Evolutionary conservation across 2,329 filamentous ascomycete genomes (phyloP), one percentile per base, ranked within the genome.

Genomic region (Stachybotrys chartarum): DNA sequence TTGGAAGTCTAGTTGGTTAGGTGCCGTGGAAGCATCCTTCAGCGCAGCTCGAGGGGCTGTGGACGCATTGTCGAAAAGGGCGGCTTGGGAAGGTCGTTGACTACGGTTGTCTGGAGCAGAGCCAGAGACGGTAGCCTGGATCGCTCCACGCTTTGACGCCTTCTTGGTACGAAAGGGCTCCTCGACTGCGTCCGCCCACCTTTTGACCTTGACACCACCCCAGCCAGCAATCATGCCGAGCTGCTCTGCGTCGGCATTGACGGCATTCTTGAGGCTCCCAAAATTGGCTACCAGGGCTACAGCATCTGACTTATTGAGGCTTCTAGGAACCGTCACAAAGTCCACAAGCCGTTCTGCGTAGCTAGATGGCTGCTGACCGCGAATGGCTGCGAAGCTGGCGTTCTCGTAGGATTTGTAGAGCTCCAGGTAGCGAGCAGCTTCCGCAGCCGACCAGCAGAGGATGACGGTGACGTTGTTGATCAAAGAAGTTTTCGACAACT

Each of bases 351-450:
- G 88, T 64, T 97, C 92, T 6, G 88, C 84, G 66, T 97, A 97
- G 54, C 84, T 86, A 18, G 86, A 87, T 1, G 89, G 85, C 71
- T 96, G 91, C 62, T 91, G 87, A 11, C 91, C 91, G 57, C 87
- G 86, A 70, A 99, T 97, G 35, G 88, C 88, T 0, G 84, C 84
- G 30, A 91, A 88, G 59, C 72, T 77, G 39, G 92, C 90, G 68
- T 96, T 86, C 72, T 99, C 94, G 65, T 91, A 96, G 1, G 87
- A 90, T 72, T 99, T 99, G 79, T 93, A 97, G 10, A 96, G 78
- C 68, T 97, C 94, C 30, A 99, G 79, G 67, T 99, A 99, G 64
- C 93, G 86, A 0, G 90, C 94, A 2, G 92, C 93, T 75, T 99
- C 94, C 57, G 90, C 88, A 16, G 93, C 90, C 6, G 88, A 93